Conservation (phyloP, 768 basidiomycete genomes). For the Holtermanniella nyarrowii region DNA sequence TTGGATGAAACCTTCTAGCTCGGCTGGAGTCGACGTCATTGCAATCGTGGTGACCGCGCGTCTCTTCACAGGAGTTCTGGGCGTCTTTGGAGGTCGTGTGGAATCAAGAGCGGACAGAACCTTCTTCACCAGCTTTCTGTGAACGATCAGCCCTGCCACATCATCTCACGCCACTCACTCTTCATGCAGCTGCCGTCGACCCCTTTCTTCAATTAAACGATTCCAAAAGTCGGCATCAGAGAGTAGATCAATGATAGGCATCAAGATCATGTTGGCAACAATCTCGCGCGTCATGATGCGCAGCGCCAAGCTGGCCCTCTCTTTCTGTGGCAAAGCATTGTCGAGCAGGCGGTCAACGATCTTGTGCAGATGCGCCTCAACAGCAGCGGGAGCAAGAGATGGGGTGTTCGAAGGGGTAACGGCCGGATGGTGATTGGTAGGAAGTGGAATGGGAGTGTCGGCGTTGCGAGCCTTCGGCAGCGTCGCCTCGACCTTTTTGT, state of each 20-base stretch:
- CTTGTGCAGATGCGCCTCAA: slow-evolving; percentile 70
- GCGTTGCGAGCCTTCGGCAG: slow-evolving; percentile 16
- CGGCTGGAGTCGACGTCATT: slow-evolving; percentile 65
- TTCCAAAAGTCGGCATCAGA: slow-evolving; percentile 98
- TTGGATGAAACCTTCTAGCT: slow-evolving; percentile 77
- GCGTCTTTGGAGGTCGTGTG: not conserved
- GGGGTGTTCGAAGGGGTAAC: slow-evolving; percentile 10
- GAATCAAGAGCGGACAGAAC: slow-evolving; percentile 20
- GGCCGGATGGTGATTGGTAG: slow-evolving; percentile 18
- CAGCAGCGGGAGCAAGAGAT: slow-evolving; percentile 25
- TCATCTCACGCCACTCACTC: too few relatives aligned
- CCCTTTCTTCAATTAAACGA: slow-evolving; percentile 77
- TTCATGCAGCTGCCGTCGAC: slow-evolving; percentile 55
- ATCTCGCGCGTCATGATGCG: slow-evolving; percentile 70
- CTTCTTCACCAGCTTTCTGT: slow-evolving; percentile 35
- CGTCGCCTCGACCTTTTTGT: slow-evolving; percentile 65
- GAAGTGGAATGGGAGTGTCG: slow-evolving; percentile 25
- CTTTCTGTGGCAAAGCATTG: slow-evolving; percentile 62
- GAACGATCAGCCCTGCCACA: too few relatives aligned
- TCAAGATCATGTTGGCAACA: slow-evolving; percentile 65
- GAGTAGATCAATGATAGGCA: slow-evolving; percentile 84
- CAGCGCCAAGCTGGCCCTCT: slow-evolving; percentile 59
- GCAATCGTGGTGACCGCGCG: slow-evolving; percentile 49
- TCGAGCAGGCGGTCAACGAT: slow-evolving; percentile 65
- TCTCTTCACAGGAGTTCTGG: not conserved